A percentile compares a stretch with the other conserved stretches of the same genome.
These are phyloP conservation scores for Cercophora newfieldiana DNA, from an alignment of 495 filamentous ascomycete genomes.

Conservation along the genomic window DNA sequence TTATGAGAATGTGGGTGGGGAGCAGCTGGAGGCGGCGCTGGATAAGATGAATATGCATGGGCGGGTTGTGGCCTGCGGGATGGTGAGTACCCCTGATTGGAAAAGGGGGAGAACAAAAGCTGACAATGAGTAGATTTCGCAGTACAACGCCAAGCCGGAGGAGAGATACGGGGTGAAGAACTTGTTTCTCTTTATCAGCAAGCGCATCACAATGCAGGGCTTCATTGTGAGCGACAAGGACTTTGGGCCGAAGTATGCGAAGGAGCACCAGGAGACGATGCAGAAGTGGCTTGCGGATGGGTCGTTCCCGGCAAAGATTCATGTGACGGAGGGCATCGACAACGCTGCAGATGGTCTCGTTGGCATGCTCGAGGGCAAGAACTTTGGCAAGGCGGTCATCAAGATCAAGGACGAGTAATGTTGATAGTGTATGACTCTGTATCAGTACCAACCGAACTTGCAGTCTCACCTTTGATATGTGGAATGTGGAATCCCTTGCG, in stretches of 20 bases:
- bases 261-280: constrained; percentile 81
- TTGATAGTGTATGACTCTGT: neutral
- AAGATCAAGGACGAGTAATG: constrained; percentile 55
- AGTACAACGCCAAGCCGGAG: constrained; percentile 66
- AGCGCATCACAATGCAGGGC: constrained; percentile 60
- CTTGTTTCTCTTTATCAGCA: constrained; percentile 51
- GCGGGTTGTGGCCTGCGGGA: constrained; percentile 62
- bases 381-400: constrained; percentile 88
- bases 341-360: constrained; percentile 76
- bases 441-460: too few species aligned
- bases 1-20: constrained; percentile 93
- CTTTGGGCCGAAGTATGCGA: constrained; percentile 68
- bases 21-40: constrained; percentile 78
- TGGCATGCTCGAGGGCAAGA: constrained; percentile 86
- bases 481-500: too few species aligned
- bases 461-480: too few species aligned
- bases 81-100: constrained; percentile 36
- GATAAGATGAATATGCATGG: constrained; percentile 68
- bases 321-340: constrained; percentile 78
- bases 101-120: constrained; percentile 14
- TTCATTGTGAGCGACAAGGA: constrained; percentile 68
- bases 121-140: constrained; percentile 55
- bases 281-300: constrained; percentile 84
- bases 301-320: constrained; percentile 69
- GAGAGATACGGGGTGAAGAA: constrained; percentile 71